A percentile compares a stretch with the other conserved stretches of the same genome.
phyloP scores from a whole-genome alignment of 352 stramenopile genomes.

The Pythium angustatum region DNA sequence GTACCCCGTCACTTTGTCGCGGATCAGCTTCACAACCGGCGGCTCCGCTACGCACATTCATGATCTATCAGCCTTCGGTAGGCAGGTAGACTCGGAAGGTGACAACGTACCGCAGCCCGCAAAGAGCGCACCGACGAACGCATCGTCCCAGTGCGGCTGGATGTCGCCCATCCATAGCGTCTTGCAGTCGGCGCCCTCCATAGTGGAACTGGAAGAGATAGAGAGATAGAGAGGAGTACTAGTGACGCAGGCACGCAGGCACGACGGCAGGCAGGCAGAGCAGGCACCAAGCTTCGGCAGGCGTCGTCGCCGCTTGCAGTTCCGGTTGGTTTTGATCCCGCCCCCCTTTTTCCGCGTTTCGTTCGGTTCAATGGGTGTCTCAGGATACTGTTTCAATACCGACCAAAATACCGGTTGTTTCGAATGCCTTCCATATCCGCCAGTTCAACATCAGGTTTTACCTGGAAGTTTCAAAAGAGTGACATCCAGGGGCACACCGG shows the following conservation, averaged over 20 bases:
- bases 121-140: constrained; percentile 87
- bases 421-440: constrained; percentile 4
- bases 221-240: background rate
- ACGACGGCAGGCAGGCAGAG: too few species aligned
- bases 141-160: constrained; percentile 90
- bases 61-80: too few species aligned
- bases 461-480: background rate
- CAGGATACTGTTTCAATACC: constrained; percentile 25
- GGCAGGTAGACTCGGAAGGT: too few species aligned
- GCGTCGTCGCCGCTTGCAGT: background rate
- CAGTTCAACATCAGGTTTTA: constrained; percentile 22
- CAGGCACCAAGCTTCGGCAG: background rate
- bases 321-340: background rate
- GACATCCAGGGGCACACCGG: background rate
- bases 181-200: constrained; percentile 68
- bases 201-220: background rate
- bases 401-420: constrained; percentile 27
- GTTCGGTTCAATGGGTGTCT: constrained; percentile 18
- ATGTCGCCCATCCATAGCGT: constrained; percentile 91
- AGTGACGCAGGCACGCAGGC: background rate
- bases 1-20: constrained; percentile 88
- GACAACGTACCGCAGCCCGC: constrained; percentile 51
- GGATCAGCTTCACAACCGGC: constrained; percentile 89
- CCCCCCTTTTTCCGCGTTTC: constrained; percentile 27
- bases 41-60: constrained; percentile 81